These are phyloP conservation scores for Maudiozyma pseudohumilis DNA, from an alignment of 805 yeast species.

Conservation along the genomic window DNA sequence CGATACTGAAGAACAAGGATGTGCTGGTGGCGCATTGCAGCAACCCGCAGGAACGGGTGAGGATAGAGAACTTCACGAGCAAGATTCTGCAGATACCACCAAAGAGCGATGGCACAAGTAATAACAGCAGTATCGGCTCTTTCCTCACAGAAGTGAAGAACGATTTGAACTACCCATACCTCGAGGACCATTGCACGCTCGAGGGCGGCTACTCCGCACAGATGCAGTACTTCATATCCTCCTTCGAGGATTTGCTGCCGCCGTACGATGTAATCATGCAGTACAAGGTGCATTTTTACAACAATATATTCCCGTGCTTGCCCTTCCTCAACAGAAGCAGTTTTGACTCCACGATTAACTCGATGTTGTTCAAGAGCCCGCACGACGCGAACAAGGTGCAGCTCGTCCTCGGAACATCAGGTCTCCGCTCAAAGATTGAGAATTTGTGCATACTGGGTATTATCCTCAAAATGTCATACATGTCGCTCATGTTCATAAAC, in stretches of 20 bases:
- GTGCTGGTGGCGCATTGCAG: slow-evolving; percentile 13
- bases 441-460: slow-evolving; percentile 17
- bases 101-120: neutral
- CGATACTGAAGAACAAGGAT: slow-evolving; percentile 14
- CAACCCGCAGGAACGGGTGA: slow-evolving; percentile 12
- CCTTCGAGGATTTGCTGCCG: slow-evolving; percentile 19
- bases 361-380: slow-evolving; percentile 10
- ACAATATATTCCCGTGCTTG: slow-evolving; percentile 18
- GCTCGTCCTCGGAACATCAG: slow-evolving; percentile 17
- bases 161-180: slow-evolving; percentile 6
- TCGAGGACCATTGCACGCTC: slow-evolving; percentile 20
- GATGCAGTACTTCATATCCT: slow-evolving; percentile 13
- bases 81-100: slow-evolving; percentile 14
- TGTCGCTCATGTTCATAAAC: slow-evolving; percentile 15
- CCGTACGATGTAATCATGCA: slow-evolving; percentile 15
- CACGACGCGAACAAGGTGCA: slow-evolving; percentile 10
- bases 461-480: slow-evolving; percentile 22
- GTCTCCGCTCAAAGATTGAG: slow-evolving; percentile 23
- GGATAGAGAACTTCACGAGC: slow-evolving; percentile 19
- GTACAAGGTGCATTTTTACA: slow-evolving; percentile 23
- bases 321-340: slow-evolving; percentile 20
- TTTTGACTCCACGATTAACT: slow-evolving; percentile 22
- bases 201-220: slow-evolving; percentile 19
- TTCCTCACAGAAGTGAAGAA: neutral
- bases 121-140: neutral